Percentiles rank a stretch among this genome's conserved stretches.
These are phyloP conservation scores for Medicago ruthenica DNA, from an alignment of 306 rosid genomes.

Conservation along the genomic window DNA sequence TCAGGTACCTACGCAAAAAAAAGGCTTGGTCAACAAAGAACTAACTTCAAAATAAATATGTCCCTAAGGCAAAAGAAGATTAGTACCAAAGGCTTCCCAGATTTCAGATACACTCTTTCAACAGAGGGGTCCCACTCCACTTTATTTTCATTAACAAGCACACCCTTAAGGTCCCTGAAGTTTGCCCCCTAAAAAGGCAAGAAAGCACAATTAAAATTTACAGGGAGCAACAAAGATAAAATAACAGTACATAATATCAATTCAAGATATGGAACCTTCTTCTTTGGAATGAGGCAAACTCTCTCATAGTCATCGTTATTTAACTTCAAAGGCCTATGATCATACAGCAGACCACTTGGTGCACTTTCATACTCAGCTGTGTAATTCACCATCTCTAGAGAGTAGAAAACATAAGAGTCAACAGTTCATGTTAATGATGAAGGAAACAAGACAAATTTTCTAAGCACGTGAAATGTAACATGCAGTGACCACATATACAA, in stretches of 20 bases:
- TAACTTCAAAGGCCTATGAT: slow-evolving; percentile 50
- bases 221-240: background rate
- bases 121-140: slow-evolving; percentile 53
- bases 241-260: background rate
- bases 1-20: slow-evolving; percentile 46
- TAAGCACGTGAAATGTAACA: background rate
- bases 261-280: slow-evolving; percentile 43
- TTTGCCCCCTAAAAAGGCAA: slow-evolving; percentile 38
- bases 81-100: slow-evolving; percentile 55
- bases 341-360: slow-evolving; percentile 40
- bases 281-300: slow-evolving; percentile 52
- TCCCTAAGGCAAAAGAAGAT: background rate
- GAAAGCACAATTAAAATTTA: background rate
- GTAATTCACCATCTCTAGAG: slow-evolving; percentile 45
- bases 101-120: slow-evolving; percentile 43
- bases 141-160: slow-evolving; percentile 43
- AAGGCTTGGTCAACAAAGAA: slow-evolving; percentile 3
- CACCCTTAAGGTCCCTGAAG: slow-evolving; percentile 53
- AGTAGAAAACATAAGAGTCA: slow-evolving; percentile 23
- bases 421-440: background rate
- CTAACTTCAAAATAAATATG: background rate
- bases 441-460: background rate
- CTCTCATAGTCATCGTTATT: slow-evolving; percentile 53
- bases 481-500: background rate
- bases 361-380: background rate